Evolutionary conservation across 2,329 filamentous ascomycete genomes (phyloP).

Genomic region (Aspergillus amoenus): DNA sequence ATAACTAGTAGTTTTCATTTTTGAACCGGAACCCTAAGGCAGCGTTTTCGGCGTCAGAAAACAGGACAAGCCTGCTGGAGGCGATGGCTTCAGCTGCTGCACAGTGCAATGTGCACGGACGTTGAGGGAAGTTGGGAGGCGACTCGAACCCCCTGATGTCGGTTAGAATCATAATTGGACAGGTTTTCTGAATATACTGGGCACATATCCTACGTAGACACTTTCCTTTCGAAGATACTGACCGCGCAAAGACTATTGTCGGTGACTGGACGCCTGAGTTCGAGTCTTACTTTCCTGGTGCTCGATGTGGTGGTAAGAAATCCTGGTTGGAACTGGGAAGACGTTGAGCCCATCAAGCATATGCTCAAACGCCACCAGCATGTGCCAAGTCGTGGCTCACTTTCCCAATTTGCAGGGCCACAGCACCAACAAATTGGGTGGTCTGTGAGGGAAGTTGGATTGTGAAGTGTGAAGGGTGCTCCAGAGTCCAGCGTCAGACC

Average conservation of each 20-base stretch:
- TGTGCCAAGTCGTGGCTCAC: constrained; percentile 5
- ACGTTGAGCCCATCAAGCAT: background rate
- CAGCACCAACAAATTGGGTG: background rate
- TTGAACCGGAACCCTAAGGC: background rate
- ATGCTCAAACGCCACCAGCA: constrained; percentile 2
- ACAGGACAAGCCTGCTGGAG: background rate
- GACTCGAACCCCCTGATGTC: background rate
- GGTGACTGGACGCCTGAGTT: background rate
- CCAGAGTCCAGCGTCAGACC: background rate
- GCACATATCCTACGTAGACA: background rate
- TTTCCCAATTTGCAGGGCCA: background rate
- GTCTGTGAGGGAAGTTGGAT: background rate
- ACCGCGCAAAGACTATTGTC: background rate
- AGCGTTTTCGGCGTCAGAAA: background rate
- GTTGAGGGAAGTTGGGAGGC: too few relatives aligned
- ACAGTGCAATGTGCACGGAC: background rate
- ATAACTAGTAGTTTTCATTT: background rate
- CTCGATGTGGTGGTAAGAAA: background rate
- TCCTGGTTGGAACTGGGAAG: background rate
- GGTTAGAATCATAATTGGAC: background rate
- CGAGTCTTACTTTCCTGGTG: background rate
- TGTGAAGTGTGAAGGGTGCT: background rate
- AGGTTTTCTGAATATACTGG: background rate
- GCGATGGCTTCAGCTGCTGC: background rate
- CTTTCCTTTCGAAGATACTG: background rate